phyloP scores from a whole-genome alignment of 306 rosid genomes.

The Carpinus fangiana region DNA sequence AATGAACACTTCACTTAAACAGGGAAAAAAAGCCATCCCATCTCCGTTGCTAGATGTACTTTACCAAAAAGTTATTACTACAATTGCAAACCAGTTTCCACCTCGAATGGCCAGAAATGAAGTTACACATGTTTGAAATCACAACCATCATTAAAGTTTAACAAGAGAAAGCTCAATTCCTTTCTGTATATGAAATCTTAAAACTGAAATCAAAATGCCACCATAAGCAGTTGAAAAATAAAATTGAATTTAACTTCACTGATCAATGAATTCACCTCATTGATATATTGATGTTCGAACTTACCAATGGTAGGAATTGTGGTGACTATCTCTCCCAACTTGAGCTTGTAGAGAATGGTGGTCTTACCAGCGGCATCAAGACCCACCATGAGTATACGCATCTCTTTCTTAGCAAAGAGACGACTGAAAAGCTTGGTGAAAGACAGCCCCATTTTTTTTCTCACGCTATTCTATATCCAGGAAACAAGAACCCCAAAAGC shows the following conservation, averaged over 20 bases:
- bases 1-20: background rate
- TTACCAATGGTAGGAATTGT: constrained; percentile 94
- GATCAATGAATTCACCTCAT: background rate
- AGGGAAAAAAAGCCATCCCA: background rate
- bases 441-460: constrained; percentile 72
- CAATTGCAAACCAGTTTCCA: background rate
- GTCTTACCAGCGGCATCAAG: constrained; percentile 98
- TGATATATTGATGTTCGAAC: constrained; percentile 1
- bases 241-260: background rate
- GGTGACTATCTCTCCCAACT: constrained; percentile 92
- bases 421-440: constrained; percentile 92
- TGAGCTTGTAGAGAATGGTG: constrained; percentile 87
- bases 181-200: background rate
- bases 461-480: constrained; percentile 32
- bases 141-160: background rate
- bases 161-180: background rate
- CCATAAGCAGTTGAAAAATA: background rate
- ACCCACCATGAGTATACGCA: constrained; percentile 95
- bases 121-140: background rate
- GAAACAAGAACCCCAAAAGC: constrained; percentile 11
- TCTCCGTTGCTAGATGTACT: background rate
- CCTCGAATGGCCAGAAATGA: background rate
- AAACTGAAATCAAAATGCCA: background rate
- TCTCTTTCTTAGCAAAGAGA: constrained; percentile 90
- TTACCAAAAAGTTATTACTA: background rate